phyloP scores from a whole-genome alignment of 805 yeast species.

The Metschnikowia vanudenii region DNA sequence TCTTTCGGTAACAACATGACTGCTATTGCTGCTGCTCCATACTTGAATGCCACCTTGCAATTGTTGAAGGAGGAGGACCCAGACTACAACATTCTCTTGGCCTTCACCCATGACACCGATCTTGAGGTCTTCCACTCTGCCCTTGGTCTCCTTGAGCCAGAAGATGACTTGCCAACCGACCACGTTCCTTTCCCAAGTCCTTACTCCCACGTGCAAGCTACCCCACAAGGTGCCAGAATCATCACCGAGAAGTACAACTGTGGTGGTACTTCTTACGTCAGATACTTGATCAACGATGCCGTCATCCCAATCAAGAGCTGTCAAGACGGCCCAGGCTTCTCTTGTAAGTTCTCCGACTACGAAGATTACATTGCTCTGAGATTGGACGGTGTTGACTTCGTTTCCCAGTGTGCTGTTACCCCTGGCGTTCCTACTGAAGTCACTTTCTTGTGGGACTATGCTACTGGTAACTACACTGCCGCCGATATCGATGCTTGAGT shows the following conservation, averaged over 20 bases:
- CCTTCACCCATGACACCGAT: conserved; percentile 75
- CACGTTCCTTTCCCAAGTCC: conserved; percentile 47
- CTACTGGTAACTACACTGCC: conserved; percentile 23
- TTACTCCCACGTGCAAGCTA: conserved; percentile 41
- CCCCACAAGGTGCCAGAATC: conserved; percentile 43
- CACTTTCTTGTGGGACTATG: conserved; percentile 45
- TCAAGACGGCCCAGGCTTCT: conserved; percentile 42
- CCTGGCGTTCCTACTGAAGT: conserved; percentile 25
- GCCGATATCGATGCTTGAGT: conserved; percentile 19
- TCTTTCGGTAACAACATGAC: conserved; percentile 64
- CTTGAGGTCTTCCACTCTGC: conserved; percentile 61
- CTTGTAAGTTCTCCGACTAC: conserved; percentile 39
- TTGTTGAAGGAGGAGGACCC: conserved; percentile 44
- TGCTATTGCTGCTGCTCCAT: conserved; percentile 58
- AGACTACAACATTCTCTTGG: conserved; percentile 57
- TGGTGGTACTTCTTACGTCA: conserved; percentile 31
- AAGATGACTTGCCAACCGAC: conserved; percentile 43
- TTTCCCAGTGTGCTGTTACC: conserved; percentile 27
- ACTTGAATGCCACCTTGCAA: conserved; percentile 49
- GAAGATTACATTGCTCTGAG: conserved; percentile 29
- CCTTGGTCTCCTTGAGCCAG: conserved; percentile 53
- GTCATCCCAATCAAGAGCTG: conserved; percentile 38
- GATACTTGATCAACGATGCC: conserved; percentile 41
- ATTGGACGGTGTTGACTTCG: conserved; percentile 27
- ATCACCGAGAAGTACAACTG: conserved; percentile 38